A percentile compares a stretch with the other conserved stretches of the same genome.
Conservation (phyloP, 1,284 basidiomycete genomes). For the Anthracocystis panici-leucophaei region DNA sequence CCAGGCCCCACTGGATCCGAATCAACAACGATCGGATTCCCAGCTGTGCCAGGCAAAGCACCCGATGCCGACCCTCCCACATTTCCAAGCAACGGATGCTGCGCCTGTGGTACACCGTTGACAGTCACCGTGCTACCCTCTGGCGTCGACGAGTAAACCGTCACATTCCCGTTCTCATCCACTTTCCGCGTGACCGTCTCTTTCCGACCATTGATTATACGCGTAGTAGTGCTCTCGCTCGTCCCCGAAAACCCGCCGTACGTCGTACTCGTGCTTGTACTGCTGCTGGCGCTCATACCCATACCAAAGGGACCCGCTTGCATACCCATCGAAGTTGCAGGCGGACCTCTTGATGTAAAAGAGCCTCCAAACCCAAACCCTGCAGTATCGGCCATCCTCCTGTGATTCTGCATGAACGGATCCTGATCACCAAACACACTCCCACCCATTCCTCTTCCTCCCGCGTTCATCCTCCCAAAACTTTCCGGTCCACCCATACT, state of each 20-base stretch:
- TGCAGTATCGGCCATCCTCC: constrained; percentile 50
- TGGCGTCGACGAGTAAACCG: constrained; percentile 55
- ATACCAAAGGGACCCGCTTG: constrained; percentile 17
- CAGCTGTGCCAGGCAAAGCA: constrained; percentile 17
- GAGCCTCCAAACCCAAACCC: constrained; percentile 52
- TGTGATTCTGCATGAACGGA: constrained; percentile 56
- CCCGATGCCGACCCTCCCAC: background rate
- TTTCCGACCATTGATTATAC: constrained; percentile 57
- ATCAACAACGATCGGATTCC: constrained; percentile 41
- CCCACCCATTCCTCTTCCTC: constrained; percentile 10
- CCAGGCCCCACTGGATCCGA: constrained; percentile 11
- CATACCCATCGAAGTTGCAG: constrained; percentile 11
- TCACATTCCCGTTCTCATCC: constrained; percentile 57
- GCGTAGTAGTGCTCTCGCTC: constrained; percentile 51
- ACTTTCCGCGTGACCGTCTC: constrained; percentile 60
- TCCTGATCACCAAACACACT: constrained; percentile 42
- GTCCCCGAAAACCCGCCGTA: constrained; percentile 30
- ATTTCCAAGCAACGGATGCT: constrained; percentile 40
- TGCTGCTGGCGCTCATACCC: constrained; percentile 16
- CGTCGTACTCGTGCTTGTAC: constrained; percentile 17
- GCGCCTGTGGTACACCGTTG: constrained; percentile 55
- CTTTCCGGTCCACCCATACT: constrained; percentile 9
- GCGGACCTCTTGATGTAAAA: constrained; percentile 4
- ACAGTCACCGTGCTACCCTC: constrained; percentile 58
- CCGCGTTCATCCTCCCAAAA: constrained; percentile 20